These are phyloP conservation scores for Apiotrichum akiyoshidainum DNA, from an alignment of 1,284 basidiomycete genomes.

Conservation along the genomic window DNA sequence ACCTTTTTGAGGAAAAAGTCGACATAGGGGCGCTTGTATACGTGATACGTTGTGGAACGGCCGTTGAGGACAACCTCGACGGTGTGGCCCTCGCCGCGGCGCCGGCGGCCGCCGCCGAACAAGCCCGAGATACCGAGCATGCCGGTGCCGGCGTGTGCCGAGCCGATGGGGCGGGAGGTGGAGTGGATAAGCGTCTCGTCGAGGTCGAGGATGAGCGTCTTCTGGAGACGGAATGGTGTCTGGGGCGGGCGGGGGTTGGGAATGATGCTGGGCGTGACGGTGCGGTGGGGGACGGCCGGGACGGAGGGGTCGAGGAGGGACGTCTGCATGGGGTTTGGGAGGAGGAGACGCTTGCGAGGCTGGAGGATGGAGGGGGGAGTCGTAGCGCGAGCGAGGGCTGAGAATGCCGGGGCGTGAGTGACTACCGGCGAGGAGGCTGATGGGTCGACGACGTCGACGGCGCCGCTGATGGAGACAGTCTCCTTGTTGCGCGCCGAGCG, in stretches of 20 bases:
- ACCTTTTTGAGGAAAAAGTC: conserved; percentile 95
- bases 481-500: conserved; percentile 32
- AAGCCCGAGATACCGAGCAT: conserved; percentile 61
- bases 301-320: conserved; percentile 46
- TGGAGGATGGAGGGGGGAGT: conserved; percentile 11
- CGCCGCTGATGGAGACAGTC: conserved; percentile 10
- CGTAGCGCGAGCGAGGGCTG: conserved; percentile 8
- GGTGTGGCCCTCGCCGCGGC: conserved; percentile 70
- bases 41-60: conserved; percentile 88
- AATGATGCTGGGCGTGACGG: conserved; percentile 12
- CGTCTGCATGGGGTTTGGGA: conserved; percentile 45
- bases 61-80: conserved; percentile 95
- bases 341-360: conserved; percentile 25
- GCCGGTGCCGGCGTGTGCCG: conserved; percentile 54
- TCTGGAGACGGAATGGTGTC: conserved; percentile 74
- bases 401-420: not conserved
- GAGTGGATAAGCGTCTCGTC: conserved; percentile 99
- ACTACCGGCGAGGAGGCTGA: conserved; percentile 28
- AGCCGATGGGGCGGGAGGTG: conserved; percentile 68
- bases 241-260: conserved; percentile 45
- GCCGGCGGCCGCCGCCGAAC: conserved; percentile 52
- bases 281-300: conserved; percentile 46
- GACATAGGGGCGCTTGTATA: conserved; percentile 96
- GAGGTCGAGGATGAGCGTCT: conserved; percentile 91
- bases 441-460: conserved; percentile 15